A percentile compares a stretch with the other conserved stretches of the same genome.
Evolutionary conservation across 1,139 yeast genomes (phyloP).

Genomic region (Zhuliangozyma blackwelliae): DNA sequence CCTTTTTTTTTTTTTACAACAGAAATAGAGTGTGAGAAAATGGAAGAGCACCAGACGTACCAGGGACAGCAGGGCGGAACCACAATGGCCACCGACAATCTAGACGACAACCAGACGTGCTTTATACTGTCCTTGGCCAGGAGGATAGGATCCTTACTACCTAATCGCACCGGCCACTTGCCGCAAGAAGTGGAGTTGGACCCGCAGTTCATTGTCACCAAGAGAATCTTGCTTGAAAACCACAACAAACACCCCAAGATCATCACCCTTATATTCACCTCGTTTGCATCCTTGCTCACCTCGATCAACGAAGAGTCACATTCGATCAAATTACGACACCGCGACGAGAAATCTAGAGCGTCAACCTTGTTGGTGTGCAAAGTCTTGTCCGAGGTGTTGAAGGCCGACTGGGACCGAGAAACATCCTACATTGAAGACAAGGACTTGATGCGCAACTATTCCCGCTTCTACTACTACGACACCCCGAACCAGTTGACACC

Average conservation of each 20-base stretch:
- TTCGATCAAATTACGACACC: constrained; percentile 22
- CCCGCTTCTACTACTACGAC: constrained; percentile 20
- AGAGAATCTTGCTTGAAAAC: constrained; percentile 24
- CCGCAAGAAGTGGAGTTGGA: constrained; percentile 43
- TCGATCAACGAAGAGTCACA: constrained; percentile 27
- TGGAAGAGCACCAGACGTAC: too few relatives aligned
- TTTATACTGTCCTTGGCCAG: constrained; percentile 20
- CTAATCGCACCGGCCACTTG: constrained; percentile 37
- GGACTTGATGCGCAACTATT: constrained; percentile 18
- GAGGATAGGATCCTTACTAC: constrained; percentile 33
- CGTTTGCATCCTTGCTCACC: constrained; percentile 14
- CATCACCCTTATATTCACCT: constrained; percentile 13
- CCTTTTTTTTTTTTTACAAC: too few relatives aligned
- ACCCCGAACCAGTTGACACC: constrained; percentile 18
- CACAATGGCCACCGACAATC: neutral
- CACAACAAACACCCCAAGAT: constrained; percentile 13
- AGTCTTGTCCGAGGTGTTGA: constrained; percentile 27
- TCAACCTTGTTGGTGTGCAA: constrained; percentile 33
- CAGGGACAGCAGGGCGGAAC: neutral
- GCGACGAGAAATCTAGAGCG: constrained; percentile 30
- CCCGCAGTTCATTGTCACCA: constrained; percentile 35
- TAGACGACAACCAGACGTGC: constrained; percentile 6
- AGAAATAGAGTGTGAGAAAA: too few relatives aligned
- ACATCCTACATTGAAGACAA: constrained; percentile 11
- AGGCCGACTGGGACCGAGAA: constrained; percentile 25